Base-by-base conservation (phyloP, 179 eudicot genomes). In the Pouteria campechiana region DNA sequence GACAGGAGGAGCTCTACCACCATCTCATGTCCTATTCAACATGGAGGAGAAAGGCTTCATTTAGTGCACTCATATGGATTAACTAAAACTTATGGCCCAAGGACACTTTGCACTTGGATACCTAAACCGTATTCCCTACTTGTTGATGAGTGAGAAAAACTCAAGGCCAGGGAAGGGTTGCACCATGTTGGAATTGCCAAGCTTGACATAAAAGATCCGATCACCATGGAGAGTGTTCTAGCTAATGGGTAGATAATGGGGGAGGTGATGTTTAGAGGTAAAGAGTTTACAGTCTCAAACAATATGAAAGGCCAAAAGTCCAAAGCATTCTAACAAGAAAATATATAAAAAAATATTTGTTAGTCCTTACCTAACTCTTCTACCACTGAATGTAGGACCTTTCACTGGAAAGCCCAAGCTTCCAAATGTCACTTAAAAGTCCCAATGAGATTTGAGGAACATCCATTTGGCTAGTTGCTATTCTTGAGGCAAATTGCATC, bases 1-100 rank as follows among this genome's bases (percentile, higher is more conserved):
- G 74, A 74, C 80, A 0, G 95, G 95, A 14, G 93, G 83, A 16
- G 75, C 95, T 1, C 89, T 93, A 4, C 93, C 95, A 1, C 85
- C 93, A 4, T 48, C n/a, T n/a, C n/a, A 76, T 13, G 69, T 86
- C 3, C 52, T 85, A 14, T 66, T 60, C 22, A 60, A 65, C 45
- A 78, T 82, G 72, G 82, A 82, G 64, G 83, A 71, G 59, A 81
- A 4, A 93, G 93, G 6, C 82, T 85, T n/a, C 12, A 13, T 11
- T 74, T 85, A 18, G 40, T 58, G 12, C 95, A 85, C 55, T 54
- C 76, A 11, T 85, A 85, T 48, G 95, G 95, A 14, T 49, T 85
- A 49, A 82, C 95, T 1, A 93, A 85, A 49, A 75, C 78, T 4
- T 75, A 81, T 22, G 95, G 95, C 32, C 93, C 95, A 0, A 82